These are phyloP conservation scores for Ceratocystis eucalypticola DNA, from an alignment of 2,329 filamentous ascomycete genomes.

Conservation along the genomic window DNA sequence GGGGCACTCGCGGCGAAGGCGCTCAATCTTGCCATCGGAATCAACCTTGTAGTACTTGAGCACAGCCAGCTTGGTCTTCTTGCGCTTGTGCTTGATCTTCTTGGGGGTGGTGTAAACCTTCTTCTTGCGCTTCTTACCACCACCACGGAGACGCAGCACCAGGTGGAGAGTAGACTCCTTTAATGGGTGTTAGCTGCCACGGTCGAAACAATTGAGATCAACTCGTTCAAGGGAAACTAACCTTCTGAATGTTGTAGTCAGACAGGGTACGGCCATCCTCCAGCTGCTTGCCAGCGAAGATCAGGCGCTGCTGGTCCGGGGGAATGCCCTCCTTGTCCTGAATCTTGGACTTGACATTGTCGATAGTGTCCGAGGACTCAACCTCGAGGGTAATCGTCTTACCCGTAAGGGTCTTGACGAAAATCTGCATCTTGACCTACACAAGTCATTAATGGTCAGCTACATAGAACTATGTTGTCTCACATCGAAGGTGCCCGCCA, in stretches of 20 bases:
- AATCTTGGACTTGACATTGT: slow-evolving; percentile 99
- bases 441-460: slow-evolving; percentile 23
- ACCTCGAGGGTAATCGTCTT: slow-evolving; percentile 99
- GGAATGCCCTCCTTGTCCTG: slow-evolving; percentile 99
- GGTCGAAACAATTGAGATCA: not conserved
- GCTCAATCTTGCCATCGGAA: slow-evolving; percentile 99
- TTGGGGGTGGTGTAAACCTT: slow-evolving; percentile 99
- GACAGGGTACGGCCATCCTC: slow-evolving; percentile 97
- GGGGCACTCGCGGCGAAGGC: slow-evolving; percentile 95
- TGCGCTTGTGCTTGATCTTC: slow-evolving; percentile 99
- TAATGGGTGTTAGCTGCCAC: slow-evolving; percentile 10
- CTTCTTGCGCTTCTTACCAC: slow-evolving; percentile 99
- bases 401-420: slow-evolving; percentile 83
- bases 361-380: slow-evolving; percentile 98
- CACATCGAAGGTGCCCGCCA: not conserved
- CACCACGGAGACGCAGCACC: slow-evolving; percentile 95
- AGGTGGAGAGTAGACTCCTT: slow-evolving; percentile 72
- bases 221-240: slow-evolving; percentile 30
- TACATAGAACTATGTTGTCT: slow-evolving; percentile 24
- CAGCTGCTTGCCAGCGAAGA: slow-evolving; percentile 99
- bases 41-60: slow-evolving; percentile 99
- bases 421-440: slow-evolving; percentile 59
- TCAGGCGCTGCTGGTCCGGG: slow-evolving; percentile 97
- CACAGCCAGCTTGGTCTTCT: slow-evolving; percentile 99
- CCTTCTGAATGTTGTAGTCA: slow-evolving; percentile 99